These are phyloP conservation scores for Paramecium primaurelia DNA, from an alignment of 73 alveolate species.

Conservation along the genomic window DNA sequence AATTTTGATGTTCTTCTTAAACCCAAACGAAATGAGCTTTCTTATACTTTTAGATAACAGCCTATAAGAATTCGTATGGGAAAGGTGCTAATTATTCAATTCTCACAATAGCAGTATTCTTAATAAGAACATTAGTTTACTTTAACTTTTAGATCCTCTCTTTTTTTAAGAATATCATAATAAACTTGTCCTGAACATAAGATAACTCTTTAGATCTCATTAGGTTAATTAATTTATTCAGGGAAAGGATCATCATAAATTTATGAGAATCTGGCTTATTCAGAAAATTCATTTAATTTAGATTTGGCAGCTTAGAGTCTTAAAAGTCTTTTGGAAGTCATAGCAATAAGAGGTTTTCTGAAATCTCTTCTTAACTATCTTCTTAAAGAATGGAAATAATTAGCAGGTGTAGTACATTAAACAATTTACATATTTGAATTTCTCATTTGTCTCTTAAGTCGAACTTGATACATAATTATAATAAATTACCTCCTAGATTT, in stretches of 20 bases:
- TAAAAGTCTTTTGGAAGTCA: conserved; percentile 87
- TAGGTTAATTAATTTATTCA: conserved; percentile 53
- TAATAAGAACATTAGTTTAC: neutral
- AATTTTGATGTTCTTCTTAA: conserved; percentile 60
- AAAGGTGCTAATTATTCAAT: conserved; percentile 61
- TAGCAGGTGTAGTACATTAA: conserved; percentile 80
- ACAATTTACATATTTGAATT: conserved; percentile 71
- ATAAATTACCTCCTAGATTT: conserved; percentile 1
- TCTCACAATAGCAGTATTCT: conserved; percentile 58
- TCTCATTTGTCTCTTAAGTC: conserved; percentile 52
- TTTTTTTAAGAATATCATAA: conserved; percentile 64
- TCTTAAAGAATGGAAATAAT: conserved; percentile 84
- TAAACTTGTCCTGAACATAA: conserved; percentile 89
- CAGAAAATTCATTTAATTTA: conserved; percentile 58
- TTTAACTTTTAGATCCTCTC: conserved; percentile 40
- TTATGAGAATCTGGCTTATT: conserved; percentile 32
- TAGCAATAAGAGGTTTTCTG: conserved; percentile 87
- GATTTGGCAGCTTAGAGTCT: conserved; percentile 69
- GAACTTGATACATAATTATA: neutral
- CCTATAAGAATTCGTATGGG: conserved; percentile 56
- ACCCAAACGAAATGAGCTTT: conserved; percentile 54
- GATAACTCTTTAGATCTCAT: conserved; percentile 66
- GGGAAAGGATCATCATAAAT: conserved; percentile 56
- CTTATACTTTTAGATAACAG: neutral
- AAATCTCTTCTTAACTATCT: conserved; percentile 84